A percentile compares a stretch with the other conserved stretches of the same genome.
phyloP scores from a whole-genome alignment of 306 rosid genomes.

The Glycine tomentella region DNA sequence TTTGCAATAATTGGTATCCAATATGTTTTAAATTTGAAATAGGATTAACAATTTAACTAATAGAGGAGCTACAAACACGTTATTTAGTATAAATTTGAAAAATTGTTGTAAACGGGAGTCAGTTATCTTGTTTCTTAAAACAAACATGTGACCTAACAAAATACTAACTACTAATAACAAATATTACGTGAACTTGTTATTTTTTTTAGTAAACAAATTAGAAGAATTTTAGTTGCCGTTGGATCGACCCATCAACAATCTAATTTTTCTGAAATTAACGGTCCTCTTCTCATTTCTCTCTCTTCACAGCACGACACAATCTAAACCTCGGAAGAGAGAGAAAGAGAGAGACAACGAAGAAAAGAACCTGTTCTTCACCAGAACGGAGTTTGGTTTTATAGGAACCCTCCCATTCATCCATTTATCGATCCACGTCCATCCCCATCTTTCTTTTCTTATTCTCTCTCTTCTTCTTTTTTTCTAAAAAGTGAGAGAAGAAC shows the following conservation, averaged over 20 bases:
- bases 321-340: slow-evolving; percentile 40
- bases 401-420: slow-evolving; percentile 44
- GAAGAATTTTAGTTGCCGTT: slow-evolving; percentile 49
- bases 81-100: slow-evolving; percentile 11
- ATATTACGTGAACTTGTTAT: neutral
- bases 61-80: neutral
- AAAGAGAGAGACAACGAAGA: slow-evolving; percentile 55
- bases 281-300: slow-evolving; percentile 44
- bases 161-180: neutral
- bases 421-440: slow-evolving; percentile 42
- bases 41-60: neutral
- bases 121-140: slow-evolving; percentile 18
- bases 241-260: slow-evolving; percentile 52
- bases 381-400: slow-evolving; percentile 57
- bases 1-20: neutral
- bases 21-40: neutral
- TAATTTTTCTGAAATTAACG: slow-evolving; percentile 55
- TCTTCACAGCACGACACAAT: slow-evolving; percentile 23
- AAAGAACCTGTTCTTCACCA: slow-evolving; percentile 61
- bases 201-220: slow-evolving; percentile 4
- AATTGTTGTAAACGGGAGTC: neutral
- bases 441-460: slow-evolving; percentile 38
- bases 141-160: slow-evolving; percentile 10
- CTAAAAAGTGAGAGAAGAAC: slow-evolving; percentile 33
- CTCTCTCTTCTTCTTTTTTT: neutral